Percentiles rank a stretch among this genome's conserved stretches.
phyloP scores from a whole-genome alignment of 2,329 filamentous ascomycete species.

The Metarhizium humberi region DNA sequence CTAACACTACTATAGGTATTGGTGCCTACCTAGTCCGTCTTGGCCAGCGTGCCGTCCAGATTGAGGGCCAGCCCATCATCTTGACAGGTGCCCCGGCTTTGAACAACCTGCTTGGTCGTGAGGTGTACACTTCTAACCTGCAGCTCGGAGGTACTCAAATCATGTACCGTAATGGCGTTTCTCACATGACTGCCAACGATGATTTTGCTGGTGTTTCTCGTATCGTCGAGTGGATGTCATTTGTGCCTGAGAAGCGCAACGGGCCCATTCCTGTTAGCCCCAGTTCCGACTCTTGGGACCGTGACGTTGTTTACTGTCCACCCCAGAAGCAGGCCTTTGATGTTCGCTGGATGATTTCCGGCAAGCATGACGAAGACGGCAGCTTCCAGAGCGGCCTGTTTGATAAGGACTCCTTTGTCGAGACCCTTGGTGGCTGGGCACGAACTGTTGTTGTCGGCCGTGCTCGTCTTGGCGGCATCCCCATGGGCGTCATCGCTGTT shows the following conservation, averaged over 20 bases:
- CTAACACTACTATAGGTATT: constrained; percentile 50
- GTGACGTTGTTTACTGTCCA: constrained; percentile 77
- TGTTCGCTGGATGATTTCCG: constrained; percentile 85
- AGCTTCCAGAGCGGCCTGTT: constrained; percentile 82
- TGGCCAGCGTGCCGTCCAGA: constrained; percentile 95
- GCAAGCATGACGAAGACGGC: constrained; percentile 65
- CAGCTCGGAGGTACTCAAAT: constrained; percentile 99
- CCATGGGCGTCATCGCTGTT: constrained; percentile 95
- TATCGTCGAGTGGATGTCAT: constrained; percentile 98
- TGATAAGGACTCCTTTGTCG: constrained; percentile 93
- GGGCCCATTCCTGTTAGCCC: constrained; percentile 88
- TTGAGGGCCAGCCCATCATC: constrained; percentile 98
- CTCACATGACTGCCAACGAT: constrained; percentile 95
- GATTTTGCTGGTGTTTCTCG: constrained; percentile 97
- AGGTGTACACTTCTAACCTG: constrained; percentile 97
- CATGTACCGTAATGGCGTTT: constrained; percentile 99
- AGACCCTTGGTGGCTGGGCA: constrained; percentile 94
- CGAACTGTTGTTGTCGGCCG: constrained; percentile 94
- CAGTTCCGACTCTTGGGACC: constrained; percentile 80
- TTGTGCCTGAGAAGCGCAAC: constrained; percentile 90
- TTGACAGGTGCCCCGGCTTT: constrained; percentile 93
- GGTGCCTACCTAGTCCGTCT: constrained; percentile 98
- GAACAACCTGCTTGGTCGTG: constrained; percentile 95
- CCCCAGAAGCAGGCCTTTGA: constrained; percentile 81
- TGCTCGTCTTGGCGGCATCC: constrained; percentile 92